Evolutionary conservation across 345 rosid genomes (phyloP), one percentile per base, ranked within the genome.

Genomic region (Boechera divaricarpa): DNA sequence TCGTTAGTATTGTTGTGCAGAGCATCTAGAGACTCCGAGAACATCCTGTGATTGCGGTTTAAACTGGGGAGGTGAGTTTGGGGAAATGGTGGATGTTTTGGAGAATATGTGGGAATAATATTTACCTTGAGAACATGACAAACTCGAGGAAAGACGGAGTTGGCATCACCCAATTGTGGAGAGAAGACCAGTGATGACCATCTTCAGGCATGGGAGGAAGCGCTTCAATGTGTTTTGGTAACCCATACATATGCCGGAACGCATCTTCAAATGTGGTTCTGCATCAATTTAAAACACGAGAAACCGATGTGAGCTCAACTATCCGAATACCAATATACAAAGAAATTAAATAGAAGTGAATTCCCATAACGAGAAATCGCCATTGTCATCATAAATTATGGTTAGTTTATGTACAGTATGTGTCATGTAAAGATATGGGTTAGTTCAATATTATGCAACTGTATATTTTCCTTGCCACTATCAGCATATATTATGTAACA

Each of bases 111-210:
- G 28, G 51, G 61, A 45, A 24, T n/a, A 31, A 29, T 44, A 45
- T 13, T 79, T 84, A 88, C 99, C 97, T 77, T 57, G 99, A 85
- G 81, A 95, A 95, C 97, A 89, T 92, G 52, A 89, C 67, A 76
- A 89, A 95, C 83, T 95, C 98, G 58, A 95, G 83, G 80, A 92
- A 92, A 64, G 97, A 92, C 69, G 97, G 86, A 51, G 99, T 95
- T 70, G 96, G 99, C 98, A 95, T 92, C 81, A 89, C 96, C 99
- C 99, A 95, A 71, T 96, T 83, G 79, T 95, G 96, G 73, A 92
- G 86, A 64, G 93, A 79, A 73, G 98, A 95, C 99, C 99, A 95
- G 77, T 83, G 82, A 69, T 91, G 87, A 72, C 91, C 92, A 84
- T 90, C 99, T 76, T 83, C 89, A 28, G 98, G 98, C 99, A 92